These are phyloP conservation scores for Fistulinella cinereoalba DNA, from an alignment of 1,284 basidiomycete species.

Conservation along the genomic window DNA sequence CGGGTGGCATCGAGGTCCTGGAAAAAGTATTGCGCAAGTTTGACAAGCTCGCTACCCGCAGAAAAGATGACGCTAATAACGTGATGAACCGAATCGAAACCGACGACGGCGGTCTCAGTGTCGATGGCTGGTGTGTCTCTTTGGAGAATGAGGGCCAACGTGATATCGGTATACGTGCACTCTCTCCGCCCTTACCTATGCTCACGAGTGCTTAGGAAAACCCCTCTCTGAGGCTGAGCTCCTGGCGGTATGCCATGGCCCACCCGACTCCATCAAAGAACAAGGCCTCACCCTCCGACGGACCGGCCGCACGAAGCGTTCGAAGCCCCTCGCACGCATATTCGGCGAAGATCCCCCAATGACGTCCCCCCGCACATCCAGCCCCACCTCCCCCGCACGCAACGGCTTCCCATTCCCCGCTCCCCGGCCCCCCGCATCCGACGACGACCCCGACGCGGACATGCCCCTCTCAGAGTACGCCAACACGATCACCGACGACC, in stretches of 20 bases:
- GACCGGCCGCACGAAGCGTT: conserved; percentile 41
- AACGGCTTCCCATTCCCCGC: conserved; percentile 14
- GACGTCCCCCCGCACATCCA: conserved; percentile 20
- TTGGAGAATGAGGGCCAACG: conserved; percentile 60
- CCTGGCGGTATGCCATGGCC: conserved; percentile 80
- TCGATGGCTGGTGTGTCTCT: conserved; percentile 89
- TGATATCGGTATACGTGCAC: conserved; percentile 47
- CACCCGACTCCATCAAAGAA: conserved; percentile 79
- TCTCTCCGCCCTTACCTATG: not conserved
- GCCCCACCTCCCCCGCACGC: conserved; percentile 37
- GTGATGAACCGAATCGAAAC: conserved; percentile 50
- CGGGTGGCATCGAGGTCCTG: conserved; percentile 79
- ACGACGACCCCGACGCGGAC: conserved; percentile 44
- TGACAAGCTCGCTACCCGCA: conserved; percentile 59
- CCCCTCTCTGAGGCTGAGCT: conserved; percentile 84
- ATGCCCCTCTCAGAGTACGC: conserved; percentile 30
- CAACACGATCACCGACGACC: conserved; percentile 3
- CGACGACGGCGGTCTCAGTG: conserved; percentile 64
- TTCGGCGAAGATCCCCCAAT: conserved; percentile 54
- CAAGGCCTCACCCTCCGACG: conserved; percentile 77
- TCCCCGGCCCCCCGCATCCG: conserved; percentile 21
- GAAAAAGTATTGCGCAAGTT: conserved; percentile 88
- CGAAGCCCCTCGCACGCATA: conserved; percentile 50
- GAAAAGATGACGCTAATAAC: conserved; percentile 45
- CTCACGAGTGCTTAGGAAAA: conserved; percentile 43